These are phyloP conservation scores for Cephalotrichum gorgonifer DNA, from an alignment of 2,329 filamentous ascomycete species.

Conservation along the genomic window DNA sequence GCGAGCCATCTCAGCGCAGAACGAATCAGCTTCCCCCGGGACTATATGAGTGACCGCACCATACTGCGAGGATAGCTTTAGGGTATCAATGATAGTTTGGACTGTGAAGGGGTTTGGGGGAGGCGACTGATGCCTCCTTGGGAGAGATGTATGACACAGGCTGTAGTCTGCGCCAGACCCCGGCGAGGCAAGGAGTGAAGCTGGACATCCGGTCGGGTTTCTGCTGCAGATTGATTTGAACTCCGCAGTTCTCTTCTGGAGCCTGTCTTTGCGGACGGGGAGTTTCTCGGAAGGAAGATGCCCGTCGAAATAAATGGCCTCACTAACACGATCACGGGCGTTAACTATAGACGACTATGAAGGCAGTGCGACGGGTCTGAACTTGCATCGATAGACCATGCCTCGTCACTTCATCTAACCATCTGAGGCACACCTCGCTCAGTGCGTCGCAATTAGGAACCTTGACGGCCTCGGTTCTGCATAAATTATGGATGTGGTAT, in stretches of 20 bases:
- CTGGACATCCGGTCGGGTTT: slow-evolving; percentile 15
- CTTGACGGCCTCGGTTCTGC: slow-evolving; percentile 42
- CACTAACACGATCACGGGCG: slow-evolving; percentile 25
- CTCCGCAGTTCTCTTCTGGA: slow-evolving; percentile 38
- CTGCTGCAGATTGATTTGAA: slow-evolving; percentile 15
- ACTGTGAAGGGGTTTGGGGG: slow-evolving; percentile 54
- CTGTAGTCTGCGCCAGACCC: not conserved
- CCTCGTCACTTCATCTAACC: slow-evolving; percentile 48
- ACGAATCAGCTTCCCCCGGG: slow-evolving; percentile 75
- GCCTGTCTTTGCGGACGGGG: slow-evolving; percentile 47
- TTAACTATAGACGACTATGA: slow-evolving; percentile 1
- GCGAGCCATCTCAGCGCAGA: slow-evolving; percentile 56
- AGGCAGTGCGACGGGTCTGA: slow-evolving; percentile 6
- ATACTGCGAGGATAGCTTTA: slow-evolving; percentile 37
- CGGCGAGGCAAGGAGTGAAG: not conserved
- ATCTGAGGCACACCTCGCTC: slow-evolving; percentile 45
- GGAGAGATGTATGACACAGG: not conserved
- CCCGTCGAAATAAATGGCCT: slow-evolving; percentile 78
- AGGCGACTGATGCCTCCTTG: not conserved
- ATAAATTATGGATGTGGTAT: slow-evolving; percentile 57
- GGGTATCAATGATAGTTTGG: slow-evolving; percentile 61
- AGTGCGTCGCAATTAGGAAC: slow-evolving; percentile 51
- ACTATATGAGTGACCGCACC: slow-evolving; percentile 44
- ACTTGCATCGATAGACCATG: slow-evolving; percentile 53
- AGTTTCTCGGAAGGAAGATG: slow-evolving; percentile 61